Percentiles rank a stretch among this genome's conserved stretches.
These are phyloP conservation scores for Russula abietina DNA, from an alignment of 768 basidiomycete species.

Conservation along the genomic window DNA sequence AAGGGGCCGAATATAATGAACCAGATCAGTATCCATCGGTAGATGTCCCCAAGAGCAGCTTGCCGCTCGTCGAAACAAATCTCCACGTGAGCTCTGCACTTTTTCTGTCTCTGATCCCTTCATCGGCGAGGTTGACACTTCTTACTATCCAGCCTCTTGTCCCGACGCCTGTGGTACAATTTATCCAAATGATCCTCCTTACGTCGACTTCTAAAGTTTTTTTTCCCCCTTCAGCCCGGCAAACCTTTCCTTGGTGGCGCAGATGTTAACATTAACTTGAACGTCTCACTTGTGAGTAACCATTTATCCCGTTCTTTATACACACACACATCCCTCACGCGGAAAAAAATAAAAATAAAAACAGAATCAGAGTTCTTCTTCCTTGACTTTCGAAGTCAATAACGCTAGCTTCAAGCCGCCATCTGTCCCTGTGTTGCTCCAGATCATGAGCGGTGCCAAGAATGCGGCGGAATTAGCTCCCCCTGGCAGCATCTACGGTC, in stretches of 20 bases:
- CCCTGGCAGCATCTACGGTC: slow-evolving; percentile 39
- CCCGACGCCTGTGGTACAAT: background rate
- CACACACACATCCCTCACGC: too few species aligned
- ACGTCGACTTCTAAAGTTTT: background rate
- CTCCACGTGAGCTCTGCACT: slow-evolving; percentile 21
- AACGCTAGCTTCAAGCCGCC: slow-evolving; percentile 36
- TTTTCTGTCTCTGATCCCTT: background rate
- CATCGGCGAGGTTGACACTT: background rate
- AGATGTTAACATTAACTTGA: slow-evolving; percentile 22
- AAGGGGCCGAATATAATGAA: slow-evolving; percentile 31
- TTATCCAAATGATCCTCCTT: background rate
- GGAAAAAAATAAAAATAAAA: too few species aligned
- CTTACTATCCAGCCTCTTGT: slow-evolving; percentile 16
- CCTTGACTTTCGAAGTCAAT: slow-evolving; percentile 29
- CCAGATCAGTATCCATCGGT: slow-evolving; percentile 29
- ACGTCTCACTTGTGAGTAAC: slow-evolving; percentile 23
- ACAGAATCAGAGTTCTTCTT: too few species aligned
- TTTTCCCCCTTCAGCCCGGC: slow-evolving; percentile 27
- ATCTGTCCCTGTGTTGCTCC: slow-evolving; percentile 47
- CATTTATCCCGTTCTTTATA: background rate
- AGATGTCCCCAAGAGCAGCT: slow-evolving; percentile 1
- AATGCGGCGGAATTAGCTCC: slow-evolving; percentile 46
- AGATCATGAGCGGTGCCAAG: slow-evolving; percentile 50
- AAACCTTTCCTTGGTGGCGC: slow-evolving; percentile 24
- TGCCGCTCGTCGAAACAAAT: slow-evolving; percentile 25